phyloP scores from a whole-genome alignment of 441 rosid species.

The Erodium chrysanthum region DNA sequence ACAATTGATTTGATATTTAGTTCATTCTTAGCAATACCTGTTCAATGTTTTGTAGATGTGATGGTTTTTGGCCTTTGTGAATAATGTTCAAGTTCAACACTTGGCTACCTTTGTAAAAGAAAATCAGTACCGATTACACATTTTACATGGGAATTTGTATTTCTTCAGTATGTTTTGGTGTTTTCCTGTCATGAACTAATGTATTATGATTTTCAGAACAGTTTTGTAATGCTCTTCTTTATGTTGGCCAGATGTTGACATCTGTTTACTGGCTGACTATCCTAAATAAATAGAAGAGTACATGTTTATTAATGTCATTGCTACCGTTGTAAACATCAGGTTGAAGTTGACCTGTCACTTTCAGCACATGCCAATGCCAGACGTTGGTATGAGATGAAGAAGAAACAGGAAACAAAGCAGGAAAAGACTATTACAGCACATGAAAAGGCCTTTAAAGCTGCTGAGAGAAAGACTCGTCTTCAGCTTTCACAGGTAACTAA shows the following conservation, averaged over 20 bases:
- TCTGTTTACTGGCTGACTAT: not conserved
- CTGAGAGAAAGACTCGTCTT: conserved; percentile 85
- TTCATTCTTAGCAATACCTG: not conserved
- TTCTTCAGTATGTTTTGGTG: not conserved
- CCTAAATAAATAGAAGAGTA: not conserved
- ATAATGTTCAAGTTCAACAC: conserved; percentile 1
- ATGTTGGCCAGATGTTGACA: not conserved
- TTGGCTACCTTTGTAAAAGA: not conserved
- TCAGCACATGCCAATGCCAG: conserved; percentile 95
- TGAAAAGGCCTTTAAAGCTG: conserved; percentile 92
- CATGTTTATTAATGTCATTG: not conserved
- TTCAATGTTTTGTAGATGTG: not conserved
- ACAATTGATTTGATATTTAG: not conserved
- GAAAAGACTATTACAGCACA: conserved; percentile 87
- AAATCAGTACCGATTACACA: not conserved
- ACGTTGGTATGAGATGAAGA: conserved; percentile 88
- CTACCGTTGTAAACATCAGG: conserved; percentile 34
- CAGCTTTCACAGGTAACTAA: conserved; percentile 74
- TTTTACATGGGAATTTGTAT: not conserved
- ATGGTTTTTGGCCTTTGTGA: not conserved
- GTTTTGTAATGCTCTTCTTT: not conserved
- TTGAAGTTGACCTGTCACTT: conserved; percentile 88
- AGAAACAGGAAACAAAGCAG: conserved; percentile 86
- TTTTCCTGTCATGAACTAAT: not conserved
- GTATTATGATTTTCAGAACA: not conserved